A percentile compares a stretch with the other conserved stretches of the same genome.
Evolutionary conservation across 2,329 filamentous ascomycete genomes (phyloP).

Genomic region (Colletotrichum destructivum): DNA sequence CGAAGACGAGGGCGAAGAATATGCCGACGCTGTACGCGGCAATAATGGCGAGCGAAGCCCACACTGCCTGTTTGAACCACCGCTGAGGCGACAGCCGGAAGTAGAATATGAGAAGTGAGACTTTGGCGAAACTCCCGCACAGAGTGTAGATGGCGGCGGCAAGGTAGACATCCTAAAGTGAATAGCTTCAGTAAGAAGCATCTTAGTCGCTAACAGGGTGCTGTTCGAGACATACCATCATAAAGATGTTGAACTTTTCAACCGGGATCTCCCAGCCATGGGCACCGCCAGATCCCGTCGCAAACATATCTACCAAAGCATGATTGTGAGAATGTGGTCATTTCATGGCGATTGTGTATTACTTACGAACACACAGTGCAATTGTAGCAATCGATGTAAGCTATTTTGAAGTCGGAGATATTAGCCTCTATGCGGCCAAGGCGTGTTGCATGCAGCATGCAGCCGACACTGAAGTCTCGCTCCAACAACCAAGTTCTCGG

Average conservation of each 20-base stretch:
- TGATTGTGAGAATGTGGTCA: not conserved
- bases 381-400: conserved; percentile 31
- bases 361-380: conserved; percentile 26
- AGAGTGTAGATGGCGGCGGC: conserved; percentile 51
- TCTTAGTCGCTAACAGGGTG: not conserved
- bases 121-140: conserved; percentile 54
- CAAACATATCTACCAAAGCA: conserved; percentile 48
- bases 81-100: conserved; percentile 53
- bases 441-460: not conserved
- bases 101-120: conserved; percentile 57
- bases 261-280: conserved; percentile 52
- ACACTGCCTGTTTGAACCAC: conserved; percentile 51
- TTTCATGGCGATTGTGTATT: not conserved
- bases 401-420: conserved; percentile 6
- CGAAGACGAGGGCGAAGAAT: conserved; percentile 55
- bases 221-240: conserved; percentile 42
- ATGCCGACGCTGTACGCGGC: conserved; percentile 51
- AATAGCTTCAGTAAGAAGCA: no score
- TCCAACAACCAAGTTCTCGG: not conserved
- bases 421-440: not conserved
- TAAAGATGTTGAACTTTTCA: conserved; percentile 46
- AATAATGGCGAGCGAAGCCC: conserved; percentile 49
- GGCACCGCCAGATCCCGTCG: conserved; percentile 46
- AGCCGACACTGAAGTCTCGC: not conserved
- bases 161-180: conserved; percentile 47